A percentile compares a stretch with the other conserved stretches of the same genome.
Conservation (phyloP, 306 rosid genomes). For the Spatholobus suberectus region DNA sequence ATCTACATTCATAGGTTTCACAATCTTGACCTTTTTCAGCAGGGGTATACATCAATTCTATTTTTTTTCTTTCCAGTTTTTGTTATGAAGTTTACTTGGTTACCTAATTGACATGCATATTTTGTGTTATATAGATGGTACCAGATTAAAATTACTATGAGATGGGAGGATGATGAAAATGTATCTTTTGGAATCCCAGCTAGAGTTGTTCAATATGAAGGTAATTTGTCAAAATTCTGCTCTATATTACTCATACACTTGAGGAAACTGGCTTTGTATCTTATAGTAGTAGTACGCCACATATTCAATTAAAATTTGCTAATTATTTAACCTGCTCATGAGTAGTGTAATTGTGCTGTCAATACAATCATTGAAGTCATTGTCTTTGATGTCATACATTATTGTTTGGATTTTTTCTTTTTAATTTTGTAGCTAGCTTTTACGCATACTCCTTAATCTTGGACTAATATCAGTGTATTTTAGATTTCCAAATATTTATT, state of each 20-base stretch:
- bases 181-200: slow-evolving; percentile 77
- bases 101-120: neutral
- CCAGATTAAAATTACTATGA: slow-evolving; percentile 74
- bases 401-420: no score
- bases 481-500: neutral
- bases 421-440: no score
- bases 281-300: neutral
- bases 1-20: slow-evolving; percentile 91
- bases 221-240: slow-evolving; percentile 48
- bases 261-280: slow-evolving; percentile 5
- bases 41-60: slow-evolving; percentile 61
- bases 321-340: neutral
- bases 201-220: slow-evolving; percentile 95
- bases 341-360: neutral
- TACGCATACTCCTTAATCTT: no score
- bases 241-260: neutral
- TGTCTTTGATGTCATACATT: no score
- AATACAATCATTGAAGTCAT: neutral
- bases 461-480: neutral
- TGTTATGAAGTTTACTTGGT: neutral
- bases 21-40: slow-evolving; percentile 94
- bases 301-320: neutral
- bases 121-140: slow-evolving; percentile 66
- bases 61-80: neutral
- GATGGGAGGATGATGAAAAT: slow-evolving; percentile 78